Conservation (phyloP, 805 yeast genomes). For the Komagataella mondaviorum region DNA sequence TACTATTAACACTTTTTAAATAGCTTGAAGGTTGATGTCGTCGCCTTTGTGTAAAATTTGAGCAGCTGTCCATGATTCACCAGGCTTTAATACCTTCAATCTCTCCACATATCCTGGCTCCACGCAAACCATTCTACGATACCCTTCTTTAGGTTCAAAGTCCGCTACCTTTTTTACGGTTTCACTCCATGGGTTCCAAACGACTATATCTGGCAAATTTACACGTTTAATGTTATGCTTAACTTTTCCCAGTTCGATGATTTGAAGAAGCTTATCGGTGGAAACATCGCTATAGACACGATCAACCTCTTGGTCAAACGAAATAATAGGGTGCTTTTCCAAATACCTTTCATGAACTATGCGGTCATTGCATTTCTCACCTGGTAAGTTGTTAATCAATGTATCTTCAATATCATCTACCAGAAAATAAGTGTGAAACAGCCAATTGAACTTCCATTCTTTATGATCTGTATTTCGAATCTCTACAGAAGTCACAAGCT, state of each 20-base stretch:
- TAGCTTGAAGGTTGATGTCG: slow-evolving; percentile 41
- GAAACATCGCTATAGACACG: slow-evolving; percentile 63
- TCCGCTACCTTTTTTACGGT: slow-evolving; percentile 79
- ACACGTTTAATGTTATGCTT: slow-evolving; percentile 44
- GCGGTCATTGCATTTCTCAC: slow-evolving; percentile 66
- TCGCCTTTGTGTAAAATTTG: slow-evolving; percentile 50
- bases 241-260: slow-evolving; percentile 54
- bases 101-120: slow-evolving; percentile 86
- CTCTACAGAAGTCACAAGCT: slow-evolving; percentile 56
- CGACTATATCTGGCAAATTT: slow-evolving; percentile 56
- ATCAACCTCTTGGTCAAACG: slow-evolving; percentile 71
- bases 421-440: slow-evolving; percentile 82
- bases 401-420: slow-evolving; percentile 70
- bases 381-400: slow-evolving; percentile 66
- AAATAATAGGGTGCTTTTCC: slow-evolving; percentile 65
- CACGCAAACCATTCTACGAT: slow-evolving; percentile 78
- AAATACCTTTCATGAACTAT: slow-evolving; percentile 44
- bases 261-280: slow-evolving; percentile 42
- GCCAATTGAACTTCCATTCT: slow-evolving; percentile 78
- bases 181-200: slow-evolving; percentile 96
- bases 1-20: neutral
- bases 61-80: slow-evolving; percentile 61
- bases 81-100: slow-evolving; percentile 52
- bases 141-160: slow-evolving; percentile 79
- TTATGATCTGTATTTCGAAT: slow-evolving; percentile 58